Conservation (phyloP, 768 basidiomycete species). For the Pulveroboletus sp. region DNA sequence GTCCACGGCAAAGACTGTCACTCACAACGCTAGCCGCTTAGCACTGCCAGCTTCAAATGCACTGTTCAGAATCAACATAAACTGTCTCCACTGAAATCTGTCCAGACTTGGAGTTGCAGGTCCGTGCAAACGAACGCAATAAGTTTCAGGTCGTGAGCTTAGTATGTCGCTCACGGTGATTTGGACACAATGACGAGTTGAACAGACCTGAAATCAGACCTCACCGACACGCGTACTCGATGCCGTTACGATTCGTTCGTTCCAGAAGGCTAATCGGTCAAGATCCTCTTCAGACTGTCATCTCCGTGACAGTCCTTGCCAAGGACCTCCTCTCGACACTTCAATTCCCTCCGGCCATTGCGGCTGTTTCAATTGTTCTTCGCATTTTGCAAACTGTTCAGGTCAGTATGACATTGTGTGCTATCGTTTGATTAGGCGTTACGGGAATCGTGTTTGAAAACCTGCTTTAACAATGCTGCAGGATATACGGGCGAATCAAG, state of each 20-base stretch:
- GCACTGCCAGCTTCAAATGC: not conserved
- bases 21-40: no score
- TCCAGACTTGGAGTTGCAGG: not conserved
- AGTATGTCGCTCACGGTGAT: not conserved
- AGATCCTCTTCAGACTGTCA: conserved; percentile 28
- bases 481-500: conserved; percentile 35
- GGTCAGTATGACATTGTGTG: conserved; percentile 21
- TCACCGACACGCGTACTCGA: conserved; percentile 1
- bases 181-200: not conserved
- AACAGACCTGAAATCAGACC: not conserved
- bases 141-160: not conserved
- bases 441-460: not conserved
- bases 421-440: not conserved
- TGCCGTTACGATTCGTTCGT: conserved; percentile 29
- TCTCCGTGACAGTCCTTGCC: conserved; percentile 27
- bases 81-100: not conserved
- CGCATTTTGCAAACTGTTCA: conserved; percentile 44
- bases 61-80: not conserved
- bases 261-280: conserved; percentile 20
- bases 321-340: conserved; percentile 31
- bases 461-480: conserved; percentile 5
- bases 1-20: no score
- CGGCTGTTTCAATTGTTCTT: conserved; percentile 37
- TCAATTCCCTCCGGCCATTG: conserved; percentile 41
- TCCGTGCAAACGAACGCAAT: not conserved